A percentile compares a stretch with the other conserved stretches of the same genome.
These are phyloP conservation scores for Lodderomyces orthopsilosis DNA, from an alignment of 1,139 yeast species.

Conservation along the genomic window DNA sequence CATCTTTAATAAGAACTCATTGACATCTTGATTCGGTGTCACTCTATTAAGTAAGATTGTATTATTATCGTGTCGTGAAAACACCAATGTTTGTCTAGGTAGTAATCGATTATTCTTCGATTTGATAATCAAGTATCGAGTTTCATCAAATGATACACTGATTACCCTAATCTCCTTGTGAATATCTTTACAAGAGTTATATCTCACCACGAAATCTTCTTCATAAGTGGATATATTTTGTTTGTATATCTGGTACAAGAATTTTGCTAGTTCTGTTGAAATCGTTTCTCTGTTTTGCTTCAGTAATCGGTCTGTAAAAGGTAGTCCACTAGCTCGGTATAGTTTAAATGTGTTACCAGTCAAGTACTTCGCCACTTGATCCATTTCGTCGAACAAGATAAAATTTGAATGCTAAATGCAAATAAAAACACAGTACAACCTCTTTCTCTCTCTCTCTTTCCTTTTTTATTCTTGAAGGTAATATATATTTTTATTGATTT, in stretches of 20 bases:
- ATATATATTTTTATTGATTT: neutral
- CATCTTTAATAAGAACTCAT: conserved; percentile 10
- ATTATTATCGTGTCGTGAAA: conserved; percentile 5
- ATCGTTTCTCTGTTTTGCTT: conserved; percentile 10
- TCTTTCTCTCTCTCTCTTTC: too few species aligned
- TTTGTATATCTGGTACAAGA: conserved; percentile 12
- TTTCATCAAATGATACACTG: conserved; percentile 10
- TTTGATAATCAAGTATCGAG: conserved; percentile 12
- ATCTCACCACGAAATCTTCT: conserved; percentile 13
- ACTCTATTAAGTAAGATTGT: conserved; percentile 10
- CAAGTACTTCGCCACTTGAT: neutral
- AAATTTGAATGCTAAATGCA: too few species aligned
- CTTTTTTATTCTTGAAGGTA: neutral
- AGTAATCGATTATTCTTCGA: conserved; percentile 8
- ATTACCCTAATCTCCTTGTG: conserved; percentile 7
- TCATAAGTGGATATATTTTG: conserved; percentile 7
- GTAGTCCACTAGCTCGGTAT: neutral
- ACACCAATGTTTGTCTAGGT: conserved; percentile 13
- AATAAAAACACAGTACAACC: too few species aligned
- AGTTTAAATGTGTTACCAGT: neutral
- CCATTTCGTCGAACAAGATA: neutral
- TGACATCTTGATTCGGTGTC: conserved; percentile 6
- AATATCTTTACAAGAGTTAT: conserved; percentile 12
- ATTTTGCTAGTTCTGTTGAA: conserved; percentile 13
- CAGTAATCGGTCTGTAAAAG: neutral